These are phyloP conservation scores for Tripterygium wilfordii DNA, from an alignment of 177 flowering plant species.

Conservation along the genomic window DNA sequence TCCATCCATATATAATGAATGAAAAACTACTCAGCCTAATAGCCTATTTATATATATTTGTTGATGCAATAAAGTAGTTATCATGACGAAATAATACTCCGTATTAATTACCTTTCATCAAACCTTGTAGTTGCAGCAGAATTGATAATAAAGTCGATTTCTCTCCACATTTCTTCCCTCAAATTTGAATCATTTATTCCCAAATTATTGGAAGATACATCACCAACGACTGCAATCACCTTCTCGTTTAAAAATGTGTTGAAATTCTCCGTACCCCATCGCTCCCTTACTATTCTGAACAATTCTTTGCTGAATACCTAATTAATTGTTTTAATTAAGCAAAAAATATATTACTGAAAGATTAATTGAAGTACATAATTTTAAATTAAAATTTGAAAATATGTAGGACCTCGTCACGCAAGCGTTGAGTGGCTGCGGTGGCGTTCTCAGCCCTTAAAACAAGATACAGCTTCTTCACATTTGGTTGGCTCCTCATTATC, in stretches of 20 bases:
- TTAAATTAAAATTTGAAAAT: too few species aligned
- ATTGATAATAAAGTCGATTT: conserved; percentile 41
- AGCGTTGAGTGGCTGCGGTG: conserved; percentile 31
- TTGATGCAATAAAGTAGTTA: too few species aligned
- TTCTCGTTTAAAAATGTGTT: conserved; percentile 35
- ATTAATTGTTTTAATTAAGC: too few species aligned
- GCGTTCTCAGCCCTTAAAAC: conserved; percentile 45
- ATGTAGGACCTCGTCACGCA: conserved; percentile 32
- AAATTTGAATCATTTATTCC: conserved; percentile 31
- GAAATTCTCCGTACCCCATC: conserved; percentile 23
- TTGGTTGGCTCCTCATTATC: conserved; percentile 48
- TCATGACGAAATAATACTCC: too few species aligned
- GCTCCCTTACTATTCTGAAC: conserved; percentile 43
- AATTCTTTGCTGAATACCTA: conserved; percentile 45
- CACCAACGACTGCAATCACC: conserved; percentile 35
- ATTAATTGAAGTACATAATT: too few species aligned
- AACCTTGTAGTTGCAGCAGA: conserved; percentile 59
- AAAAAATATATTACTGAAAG: too few species aligned
- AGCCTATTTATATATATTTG: too few species aligned
- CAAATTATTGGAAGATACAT: conserved; percentile 31
- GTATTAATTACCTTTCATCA: conserved; percentile 43
- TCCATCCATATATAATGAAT: neutral
- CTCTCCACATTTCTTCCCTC: conserved; percentile 33
- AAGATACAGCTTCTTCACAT: conserved; percentile 49
- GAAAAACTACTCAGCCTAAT: conserved; percentile 3